A percentile compares a stretch with the other conserved stretches of the same genome.
These are phyloP conservation scores for Melianthus villosus DNA, from an alignment of 441 rosid genomes.

Conservation along the genomic window DNA sequence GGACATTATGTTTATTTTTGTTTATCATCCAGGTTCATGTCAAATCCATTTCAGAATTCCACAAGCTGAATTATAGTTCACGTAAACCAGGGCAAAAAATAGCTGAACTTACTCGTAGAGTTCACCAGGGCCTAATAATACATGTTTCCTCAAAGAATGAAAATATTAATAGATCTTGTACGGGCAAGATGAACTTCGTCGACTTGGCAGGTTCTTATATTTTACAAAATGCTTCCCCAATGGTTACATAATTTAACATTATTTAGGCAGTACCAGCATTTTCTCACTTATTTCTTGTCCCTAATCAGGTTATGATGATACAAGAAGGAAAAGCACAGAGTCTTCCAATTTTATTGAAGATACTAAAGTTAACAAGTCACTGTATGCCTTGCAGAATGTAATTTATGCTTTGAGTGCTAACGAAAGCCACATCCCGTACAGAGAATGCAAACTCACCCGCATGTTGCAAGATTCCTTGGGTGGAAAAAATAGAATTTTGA, in stretches of 20 bases:
- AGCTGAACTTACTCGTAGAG: conserved; percentile 18
- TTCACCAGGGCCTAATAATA: conserved; percentile 44
- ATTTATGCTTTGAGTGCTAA: conserved; percentile 41
- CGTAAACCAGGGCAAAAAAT: conserved; percentile 18
- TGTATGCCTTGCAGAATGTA: conserved; percentile 53
- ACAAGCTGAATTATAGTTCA: conserved; percentile 21
- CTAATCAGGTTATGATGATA: conserved; percentile 53
- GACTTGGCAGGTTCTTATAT: conserved; percentile 48
- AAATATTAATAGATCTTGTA: conserved; percentile 5
- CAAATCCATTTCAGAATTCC: conserved; percentile 36
- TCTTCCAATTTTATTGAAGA: conserved; percentile 22
- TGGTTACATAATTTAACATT: not conserved
- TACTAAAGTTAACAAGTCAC: conserved; percentile 35
- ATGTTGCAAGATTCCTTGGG: conserved; percentile 54
- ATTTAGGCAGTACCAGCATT: not conserved
- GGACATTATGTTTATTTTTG: too few relatives aligned
- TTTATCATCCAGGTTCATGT: conserved; percentile 26
- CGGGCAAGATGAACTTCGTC: conserved; percentile 53
- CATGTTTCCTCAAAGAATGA: conserved; percentile 14
- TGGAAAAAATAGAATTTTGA: conserved; percentile 27
- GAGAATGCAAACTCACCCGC: conserved; percentile 60
- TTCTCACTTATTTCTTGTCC: conserved; percentile 1
- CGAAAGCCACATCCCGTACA: conserved; percentile 50
- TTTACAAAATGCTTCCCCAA: not conserved
- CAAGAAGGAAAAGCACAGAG: conserved; percentile 26